Evolutionary conservation across 768 basidiomycete genomes (phyloP), one percentile per base, ranked within the genome.

Genomic region (Naganishia antarctica): DNA sequence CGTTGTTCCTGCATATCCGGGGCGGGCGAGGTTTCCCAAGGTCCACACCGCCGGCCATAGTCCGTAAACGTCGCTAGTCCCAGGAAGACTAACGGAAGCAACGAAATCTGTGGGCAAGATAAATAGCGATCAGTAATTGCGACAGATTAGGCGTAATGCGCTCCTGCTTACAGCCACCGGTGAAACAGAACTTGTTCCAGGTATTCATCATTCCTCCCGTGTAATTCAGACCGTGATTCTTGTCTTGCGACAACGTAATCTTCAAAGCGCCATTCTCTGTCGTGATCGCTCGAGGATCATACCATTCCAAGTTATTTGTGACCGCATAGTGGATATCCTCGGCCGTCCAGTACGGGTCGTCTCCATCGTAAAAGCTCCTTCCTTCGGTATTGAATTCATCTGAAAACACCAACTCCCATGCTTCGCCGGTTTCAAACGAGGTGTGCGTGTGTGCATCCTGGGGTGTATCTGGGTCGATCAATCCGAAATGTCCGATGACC

Each of bases 361-460:
- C 80, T 15, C 78, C 77, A 26, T 69, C 40, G 41, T 67, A 76
- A 50, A 76, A 76, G 2, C 67, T 70, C 60, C 79, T 59, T 7
- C 81, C 92, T 67, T 80, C 86, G 71, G 61, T 82, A 79, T 85
- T 86, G 82, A 86, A 94, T 75, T 90, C 88, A 76, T 90, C 88
- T 49, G 89, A 91, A 78, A 93, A 98, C 4, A 91, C 87, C 40
- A 98, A 83, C 64, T 87, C 81, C 77, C 90, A 93, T 12, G 81
- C 77, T 60, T 86, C 81, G 1, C 92, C 94, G 70, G 73, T 75
- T 63, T 96, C 90, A 65, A 83, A 86, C 2, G 87, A 88, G 1
- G 80, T 83, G n/a, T 85, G 82, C 37, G 84, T 83, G 65, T 80
- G 77, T 13, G 81, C 88, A 12, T 79, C 77, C 7, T 77, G 51